Evolutionary conservation across 2,329 filamentous ascomycete genomes (phyloP), one percentile per base, ranked within the genome.

Genomic region (Exophiala xenobiotica): DNA sequence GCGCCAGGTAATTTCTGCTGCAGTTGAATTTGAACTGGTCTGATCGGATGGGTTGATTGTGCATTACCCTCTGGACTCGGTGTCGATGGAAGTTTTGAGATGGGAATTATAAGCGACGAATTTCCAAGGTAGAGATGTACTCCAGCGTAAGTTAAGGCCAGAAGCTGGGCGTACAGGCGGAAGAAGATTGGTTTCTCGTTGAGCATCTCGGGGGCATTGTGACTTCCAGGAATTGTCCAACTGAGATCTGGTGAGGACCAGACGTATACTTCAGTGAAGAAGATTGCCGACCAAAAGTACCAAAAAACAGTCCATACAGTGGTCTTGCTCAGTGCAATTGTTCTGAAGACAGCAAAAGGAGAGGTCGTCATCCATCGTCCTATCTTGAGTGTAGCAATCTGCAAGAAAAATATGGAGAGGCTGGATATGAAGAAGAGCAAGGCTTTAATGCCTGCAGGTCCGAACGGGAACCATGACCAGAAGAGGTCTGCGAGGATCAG

Each of bases 101-200:
- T 61, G 11, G 77, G 78, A 58, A 79, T 78, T 2, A 74, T 63
- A 44, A 95, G 74, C 31, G 78, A 79, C 67, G 96, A 90, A 56
- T 84, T 82, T 65, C 96, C 90, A 45, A 73, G 74, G 65, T 79
- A 82, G 12, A 95, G 74, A 66, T 96, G 91, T 24, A 78, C 63
- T 1, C 86, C 82, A 67, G 95, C 88, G n/a, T 78, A 56, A 5
- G 18, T 70, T 7, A 87, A 52, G 3, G 87, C 88, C 37, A 93
- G 77, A 1, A 84, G 68, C 2, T 85, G 65, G 59, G 93, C 81
- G 63, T 87, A 83, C 53, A 79, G 81, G 26, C 88, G 83, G 44
- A 96, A 75, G 66, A 90, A 93, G 20, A 97, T 79, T 1, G 90
- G 86, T 58, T 87, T 82, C 74, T 97, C 92, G 67, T 97, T 97